Percentiles rank a stretch among this genome's conserved stretches.
Evolutionary conservation across 2,329 filamentous ascomycete genomes (phyloP).

Genomic region (Hymenoscyphus fraxineus): DNA sequence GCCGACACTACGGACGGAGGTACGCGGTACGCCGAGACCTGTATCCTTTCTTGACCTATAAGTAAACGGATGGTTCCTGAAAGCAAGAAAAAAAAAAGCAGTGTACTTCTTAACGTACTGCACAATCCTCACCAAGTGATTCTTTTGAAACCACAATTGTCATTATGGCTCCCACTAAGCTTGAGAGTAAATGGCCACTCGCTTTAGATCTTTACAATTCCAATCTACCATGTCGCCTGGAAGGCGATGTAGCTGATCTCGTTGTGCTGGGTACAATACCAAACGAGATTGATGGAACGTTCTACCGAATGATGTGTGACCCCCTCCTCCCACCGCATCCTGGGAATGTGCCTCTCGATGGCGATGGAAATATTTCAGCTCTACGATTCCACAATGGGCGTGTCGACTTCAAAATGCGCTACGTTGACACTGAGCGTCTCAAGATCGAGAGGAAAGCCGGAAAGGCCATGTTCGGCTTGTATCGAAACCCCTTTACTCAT

Average conservation of each 20-base stretch:
- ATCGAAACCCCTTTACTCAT: conserved; percentile 55
- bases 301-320: conserved; percentile 41
- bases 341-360: conserved; percentile 40
- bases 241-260: conserved; percentile 37
- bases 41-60: no score
- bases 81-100: no score
- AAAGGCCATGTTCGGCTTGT: conserved; percentile 42
- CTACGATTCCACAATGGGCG: conserved; percentile 40
- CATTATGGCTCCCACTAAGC: no score
- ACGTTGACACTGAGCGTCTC: conserved; percentile 41
- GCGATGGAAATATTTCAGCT: conserved; percentile 40
- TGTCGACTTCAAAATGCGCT: conserved; percentile 43
- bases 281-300: conserved; percentile 41
- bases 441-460: conserved; percentile 27
- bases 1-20: no score
- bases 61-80: no score
- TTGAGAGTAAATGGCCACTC: background rate
- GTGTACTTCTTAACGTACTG: no score
- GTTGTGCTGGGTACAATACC: conserved; percentile 39
- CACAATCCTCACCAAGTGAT: no score
- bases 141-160: no score
- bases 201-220: background rate
- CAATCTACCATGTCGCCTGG: conserved; percentile 34
- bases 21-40: no score
- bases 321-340: conserved; percentile 49